Evolutionary conservation across 1,139 yeast species (phyloP).

Genomic region (Pichia sp.): DNA sequence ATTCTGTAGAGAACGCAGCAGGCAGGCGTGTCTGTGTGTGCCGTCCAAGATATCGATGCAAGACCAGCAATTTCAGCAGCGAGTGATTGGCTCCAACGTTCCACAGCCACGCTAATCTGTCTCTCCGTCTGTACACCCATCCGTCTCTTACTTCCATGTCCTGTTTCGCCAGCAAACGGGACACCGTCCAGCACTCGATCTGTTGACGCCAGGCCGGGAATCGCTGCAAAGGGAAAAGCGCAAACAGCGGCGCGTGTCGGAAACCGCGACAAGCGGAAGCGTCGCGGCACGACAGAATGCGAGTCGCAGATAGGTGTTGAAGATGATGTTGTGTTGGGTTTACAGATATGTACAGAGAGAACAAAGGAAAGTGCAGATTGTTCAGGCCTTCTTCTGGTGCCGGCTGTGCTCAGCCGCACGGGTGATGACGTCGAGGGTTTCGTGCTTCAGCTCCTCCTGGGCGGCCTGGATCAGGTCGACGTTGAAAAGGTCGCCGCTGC

Average conservation of each 20-base stretch:
- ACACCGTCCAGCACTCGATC: background rate
- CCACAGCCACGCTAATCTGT: background rate
- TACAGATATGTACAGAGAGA: background rate
- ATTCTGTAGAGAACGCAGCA: background rate
- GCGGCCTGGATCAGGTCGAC: slow-evolving; percentile 30
- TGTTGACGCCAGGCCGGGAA: background rate
- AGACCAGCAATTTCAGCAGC: background rate
- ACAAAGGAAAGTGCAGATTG: no score
- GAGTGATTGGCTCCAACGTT: background rate
- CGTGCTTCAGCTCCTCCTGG: slow-evolving; percentile 31
- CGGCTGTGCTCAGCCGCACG: slow-evolving; percentile 25
- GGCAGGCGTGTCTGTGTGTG: background rate
- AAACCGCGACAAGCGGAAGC: background rate
- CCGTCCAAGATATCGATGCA: background rate
- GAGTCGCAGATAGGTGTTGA: background rate
- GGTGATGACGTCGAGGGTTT: slow-evolving; percentile 26
- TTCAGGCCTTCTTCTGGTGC: background rate
- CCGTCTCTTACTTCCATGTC: background rate
- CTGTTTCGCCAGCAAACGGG: background rate
- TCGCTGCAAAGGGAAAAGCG: background rate
- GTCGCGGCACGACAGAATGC: no score
- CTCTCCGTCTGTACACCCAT: background rate
- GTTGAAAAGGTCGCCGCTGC: slow-evolving; percentile 36
- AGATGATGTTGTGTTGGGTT: no score
- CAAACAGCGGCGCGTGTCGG: background rate